Percentiles rank a stretch among this genome's conserved stretches.
These are phyloP conservation scores for Rhizopogon sp. DNA, from an alignment of 768 basidiomycete genomes.

Conservation along the genomic window DNA sequence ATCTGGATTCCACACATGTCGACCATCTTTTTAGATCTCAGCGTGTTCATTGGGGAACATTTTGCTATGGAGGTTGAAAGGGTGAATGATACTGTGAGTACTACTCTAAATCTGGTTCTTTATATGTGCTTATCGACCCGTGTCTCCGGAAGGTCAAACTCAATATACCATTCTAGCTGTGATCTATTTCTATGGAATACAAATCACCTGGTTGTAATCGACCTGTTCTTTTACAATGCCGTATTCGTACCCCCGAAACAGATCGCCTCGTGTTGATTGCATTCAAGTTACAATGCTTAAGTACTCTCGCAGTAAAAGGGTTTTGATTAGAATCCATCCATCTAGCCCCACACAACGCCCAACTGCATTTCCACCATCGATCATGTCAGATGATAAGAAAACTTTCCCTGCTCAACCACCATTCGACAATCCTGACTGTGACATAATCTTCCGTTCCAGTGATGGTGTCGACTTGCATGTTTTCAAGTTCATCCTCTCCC, in stretches of 20 bases:
- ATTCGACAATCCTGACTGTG: neutral
- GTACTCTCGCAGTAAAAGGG: neutral
- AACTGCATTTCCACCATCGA: no score
- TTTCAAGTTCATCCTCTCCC: slow-evolving; percentile 33
- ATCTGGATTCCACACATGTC: slow-evolving; percentile 22
- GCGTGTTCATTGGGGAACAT: slow-evolving; percentile 26
- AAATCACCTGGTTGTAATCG: neutral
- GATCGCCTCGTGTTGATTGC: neutral
- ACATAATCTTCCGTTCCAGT: neutral
- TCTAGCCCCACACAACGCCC: no score
- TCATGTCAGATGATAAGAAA: no score
- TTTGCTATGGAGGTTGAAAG: slow-evolving; percentile 25
- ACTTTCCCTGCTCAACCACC: no score
- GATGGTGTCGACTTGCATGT: slow-evolving; percentile 6
- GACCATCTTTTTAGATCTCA: slow-evolving; percentile 25
- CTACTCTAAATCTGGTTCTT: neutral
- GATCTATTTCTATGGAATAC: neutral
- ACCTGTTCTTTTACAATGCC: neutral
- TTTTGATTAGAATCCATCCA: neutral
- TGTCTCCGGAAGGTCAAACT: slow-evolving; percentile 22
- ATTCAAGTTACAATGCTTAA: neutral
- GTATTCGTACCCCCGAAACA: neutral
- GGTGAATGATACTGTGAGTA: slow-evolving; percentile 21
- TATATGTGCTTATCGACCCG: slow-evolving; percentile 5
- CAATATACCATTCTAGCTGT: slow-evolving; percentile 21